Conservation (phyloP, 495 filamentous ascomycete species). For the Penicillium paradoxum region DNA sequence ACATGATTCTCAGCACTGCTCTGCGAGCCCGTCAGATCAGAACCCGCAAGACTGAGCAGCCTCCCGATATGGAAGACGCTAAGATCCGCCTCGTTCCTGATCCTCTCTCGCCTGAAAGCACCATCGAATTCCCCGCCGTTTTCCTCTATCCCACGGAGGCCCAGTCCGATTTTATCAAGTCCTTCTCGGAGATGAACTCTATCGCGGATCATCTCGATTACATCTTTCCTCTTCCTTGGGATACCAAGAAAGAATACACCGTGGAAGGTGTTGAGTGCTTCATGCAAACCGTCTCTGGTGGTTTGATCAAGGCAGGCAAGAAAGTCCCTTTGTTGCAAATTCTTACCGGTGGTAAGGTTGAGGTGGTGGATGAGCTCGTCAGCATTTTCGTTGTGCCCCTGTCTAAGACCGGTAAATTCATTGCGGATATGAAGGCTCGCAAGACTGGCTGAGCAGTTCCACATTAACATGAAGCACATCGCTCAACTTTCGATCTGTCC, state of each 20-base stretch:
- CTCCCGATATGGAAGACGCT: slow-evolving; percentile 82
- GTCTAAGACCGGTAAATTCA: slow-evolving; percentile 61
- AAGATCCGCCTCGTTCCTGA: slow-evolving; percentile 63
- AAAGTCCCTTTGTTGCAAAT: slow-evolving; percentile 71
- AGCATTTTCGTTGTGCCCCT: slow-evolving; percentile 75
- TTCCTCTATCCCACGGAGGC: slow-evolving; percentile 76
- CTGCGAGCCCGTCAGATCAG: slow-evolving; percentile 69
- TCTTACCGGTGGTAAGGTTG: slow-evolving; percentile 69
- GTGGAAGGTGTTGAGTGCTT: slow-evolving; percentile 72
- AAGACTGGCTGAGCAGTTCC: slow-evolving; percentile 32
- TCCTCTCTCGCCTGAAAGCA: slow-evolving; percentile 62
- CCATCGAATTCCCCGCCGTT: slow-evolving; percentile 70
- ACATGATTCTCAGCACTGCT: slow-evolving; percentile 59
- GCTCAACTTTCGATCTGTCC: neutral
- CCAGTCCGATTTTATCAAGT: slow-evolving; percentile 86
- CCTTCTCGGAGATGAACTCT: slow-evolving; percentile 63
- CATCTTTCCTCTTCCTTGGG: slow-evolving; percentile 83
- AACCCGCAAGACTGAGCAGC: slow-evolving; percentile 58
- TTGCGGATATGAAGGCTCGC: slow-evolving; percentile 74
- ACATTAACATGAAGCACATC: neutral
- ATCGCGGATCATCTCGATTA: slow-evolving; percentile 73
- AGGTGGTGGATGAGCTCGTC: slow-evolving; percentile 82
- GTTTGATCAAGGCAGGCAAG: slow-evolving; percentile 85
- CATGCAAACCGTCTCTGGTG: slow-evolving; percentile 75
- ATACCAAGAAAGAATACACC: slow-evolving; percentile 61